Evolutionary conservation across 768 basidiomycete species (phyloP).

Genomic region (Termitomyces sp.): DNA sequence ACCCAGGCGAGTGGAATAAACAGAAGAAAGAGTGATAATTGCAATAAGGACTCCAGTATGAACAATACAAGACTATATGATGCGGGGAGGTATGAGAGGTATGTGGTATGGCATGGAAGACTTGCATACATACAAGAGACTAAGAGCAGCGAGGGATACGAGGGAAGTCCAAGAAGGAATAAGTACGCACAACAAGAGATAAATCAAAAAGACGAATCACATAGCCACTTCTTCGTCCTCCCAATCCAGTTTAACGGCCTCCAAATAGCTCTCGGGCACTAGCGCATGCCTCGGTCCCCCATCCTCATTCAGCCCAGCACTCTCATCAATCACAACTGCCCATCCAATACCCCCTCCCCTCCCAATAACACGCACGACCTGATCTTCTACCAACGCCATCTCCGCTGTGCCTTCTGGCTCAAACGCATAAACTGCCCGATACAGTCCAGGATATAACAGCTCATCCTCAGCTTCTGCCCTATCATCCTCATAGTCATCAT

Average conservation of each 20-base stretch:
- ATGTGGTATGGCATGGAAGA: neutral
- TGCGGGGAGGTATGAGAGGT: neutral
- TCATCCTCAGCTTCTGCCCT: slow-evolving; percentile 29
- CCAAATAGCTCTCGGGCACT: slow-evolving; percentile 76
- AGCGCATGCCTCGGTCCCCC: slow-evolving; percentile 47
- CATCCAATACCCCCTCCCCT: slow-evolving; percentile 76
- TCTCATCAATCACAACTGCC: slow-evolving; percentile 57
- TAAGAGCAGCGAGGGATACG: neutral
- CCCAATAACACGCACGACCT: slow-evolving; percentile 67
- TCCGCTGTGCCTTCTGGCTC: slow-evolving; percentile 78
- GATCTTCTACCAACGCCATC: slow-evolving; percentile 75
- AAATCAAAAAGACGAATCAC: neutral
- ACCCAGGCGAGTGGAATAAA: no score
- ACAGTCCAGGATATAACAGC: slow-evolving; percentile 60
- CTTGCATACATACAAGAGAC: neutral
- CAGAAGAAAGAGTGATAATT: no score
- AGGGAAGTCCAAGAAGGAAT: neutral
- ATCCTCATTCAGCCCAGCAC: slow-evolving; percentile 11
- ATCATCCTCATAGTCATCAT: slow-evolving; percentile 17
- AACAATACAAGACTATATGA: neutral
- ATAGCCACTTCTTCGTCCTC: slow-evolving; percentile 19
- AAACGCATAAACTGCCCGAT: slow-evolving; percentile 74
- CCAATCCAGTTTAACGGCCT: slow-evolving; percentile 43
- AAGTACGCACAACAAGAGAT: neutral
- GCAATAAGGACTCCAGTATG: neutral